Evolutionary conservation across 352 stramenopile species (phyloP).

Genomic region (Aphanomyces euteiches): DNA sequence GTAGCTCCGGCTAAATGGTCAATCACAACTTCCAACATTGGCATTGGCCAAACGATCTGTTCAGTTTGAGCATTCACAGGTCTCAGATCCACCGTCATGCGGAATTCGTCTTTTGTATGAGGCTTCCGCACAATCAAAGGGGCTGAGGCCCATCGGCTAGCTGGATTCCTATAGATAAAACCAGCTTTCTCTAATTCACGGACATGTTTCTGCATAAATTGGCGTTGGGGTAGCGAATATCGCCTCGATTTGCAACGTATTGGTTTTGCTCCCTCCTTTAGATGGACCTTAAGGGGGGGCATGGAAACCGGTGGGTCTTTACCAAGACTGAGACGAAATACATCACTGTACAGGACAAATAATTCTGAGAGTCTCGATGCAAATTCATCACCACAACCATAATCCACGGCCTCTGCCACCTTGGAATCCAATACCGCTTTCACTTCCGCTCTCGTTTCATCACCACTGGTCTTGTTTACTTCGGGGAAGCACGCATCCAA

Average conservation of each 20-base stretch:
- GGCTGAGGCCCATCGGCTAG: constrained; percentile 27
- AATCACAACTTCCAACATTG: constrained; percentile 27
- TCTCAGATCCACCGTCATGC: constrained; percentile 30
- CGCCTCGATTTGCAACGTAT: constrained; percentile 26
- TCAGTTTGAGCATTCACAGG: constrained; percentile 29
- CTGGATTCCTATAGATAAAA: constrained; percentile 25
- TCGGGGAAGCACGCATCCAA: background rate
- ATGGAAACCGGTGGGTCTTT: constrained; percentile 30
- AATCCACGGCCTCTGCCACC: background rate
- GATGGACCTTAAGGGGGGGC: constrained; percentile 28
- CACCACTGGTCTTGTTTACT: background rate
- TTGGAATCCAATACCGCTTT: background rate
- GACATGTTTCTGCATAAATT: constrained; percentile 26
- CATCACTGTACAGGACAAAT: constrained; percentile 6
- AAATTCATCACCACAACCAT: constrained; percentile 1
- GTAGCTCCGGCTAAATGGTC: constrained; percentile 10
- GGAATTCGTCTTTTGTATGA: constrained; percentile 18
- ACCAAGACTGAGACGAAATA: constrained; percentile 29
- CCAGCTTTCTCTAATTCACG: constrained; percentile 12
- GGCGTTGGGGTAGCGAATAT: constrained; percentile 22
- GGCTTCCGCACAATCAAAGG: constrained; percentile 32
- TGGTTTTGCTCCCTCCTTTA: constrained; percentile 22
- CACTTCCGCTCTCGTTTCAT: background rate
- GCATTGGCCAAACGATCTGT: constrained; percentile 30
- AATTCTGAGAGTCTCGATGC: background rate